These are phyloP conservation scores for Cyclotella kingstonii DNA, from an alignment of 108 stramenopile genomes.

Conservation along the genomic window DNA sequence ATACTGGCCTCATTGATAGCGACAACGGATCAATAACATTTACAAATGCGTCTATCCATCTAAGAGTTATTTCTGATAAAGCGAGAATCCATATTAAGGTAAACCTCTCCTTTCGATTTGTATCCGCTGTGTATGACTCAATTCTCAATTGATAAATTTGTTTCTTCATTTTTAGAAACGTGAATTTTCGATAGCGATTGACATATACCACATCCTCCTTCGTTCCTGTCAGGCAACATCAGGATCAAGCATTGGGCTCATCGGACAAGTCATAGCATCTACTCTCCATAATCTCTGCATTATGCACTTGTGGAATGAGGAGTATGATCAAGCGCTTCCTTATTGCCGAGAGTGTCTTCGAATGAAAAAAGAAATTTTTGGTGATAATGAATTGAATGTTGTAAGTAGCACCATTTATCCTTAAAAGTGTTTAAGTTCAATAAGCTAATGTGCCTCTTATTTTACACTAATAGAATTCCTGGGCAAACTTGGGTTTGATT, in stretches of 20 bases:
- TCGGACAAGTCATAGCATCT: conserved; percentile 33
- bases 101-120: neutral
- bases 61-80: conserved; percentile 22
- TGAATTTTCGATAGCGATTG: conserved; percentile 25
- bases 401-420: too few species aligned
- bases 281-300: conserved; percentile 36
- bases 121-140: neutral
- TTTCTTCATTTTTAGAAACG: neutral
- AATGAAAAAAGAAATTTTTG: conserved; percentile 14
- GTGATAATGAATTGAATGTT: neutral
- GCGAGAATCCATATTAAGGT: conserved; percentile 11
- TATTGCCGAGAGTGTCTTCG: conserved; percentile 22
- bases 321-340: conserved; percentile 26
- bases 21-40: conserved; percentile 32
- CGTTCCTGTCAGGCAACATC: conserved; percentile 24
- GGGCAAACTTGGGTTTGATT: conserved; percentile 32
- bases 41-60: conserved; percentile 16
- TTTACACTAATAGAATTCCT: conserved; percentile 9
- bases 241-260: conserved; percentile 20
- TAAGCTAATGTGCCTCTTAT: too few species aligned
- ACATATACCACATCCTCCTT: conserved; percentile 24
- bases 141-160: neutral
- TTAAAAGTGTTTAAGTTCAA: too few species aligned
- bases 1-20: conserved; percentile 25
- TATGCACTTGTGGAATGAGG: conserved; percentile 30